A percentile compares a stretch with the other conserved stretches of the same genome.
phyloP scores from a whole-genome alignment of 495 filamentous ascomycete genomes.

The Podospora comata region DNA sequence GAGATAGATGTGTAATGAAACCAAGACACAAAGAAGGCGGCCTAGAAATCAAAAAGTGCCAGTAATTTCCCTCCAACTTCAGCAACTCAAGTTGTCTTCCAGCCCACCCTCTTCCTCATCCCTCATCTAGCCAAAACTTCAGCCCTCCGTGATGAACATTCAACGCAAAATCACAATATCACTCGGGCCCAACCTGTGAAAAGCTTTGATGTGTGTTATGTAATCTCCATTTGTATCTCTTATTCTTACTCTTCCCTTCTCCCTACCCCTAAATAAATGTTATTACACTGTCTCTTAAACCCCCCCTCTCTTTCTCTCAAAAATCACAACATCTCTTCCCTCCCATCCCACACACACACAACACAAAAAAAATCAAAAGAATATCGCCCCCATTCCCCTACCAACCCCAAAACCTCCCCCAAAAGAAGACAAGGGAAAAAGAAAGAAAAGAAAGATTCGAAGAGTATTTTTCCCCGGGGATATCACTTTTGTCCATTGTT shows the following conservation, averaged over 20 bases:
- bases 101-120: too few relatives aligned
- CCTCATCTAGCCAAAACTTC: too few relatives aligned
- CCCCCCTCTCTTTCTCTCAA: conserved; percentile 5
- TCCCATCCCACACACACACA: not conserved
- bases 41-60: too few relatives aligned
- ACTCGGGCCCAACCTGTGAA: too few relatives aligned
- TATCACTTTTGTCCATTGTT: not conserved
- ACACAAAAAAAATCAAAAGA: not conserved
- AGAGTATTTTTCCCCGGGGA: not conserved
- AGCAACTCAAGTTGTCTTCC: too few relatives aligned
- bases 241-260: not conserved
- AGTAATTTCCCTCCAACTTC: too few relatives aligned
- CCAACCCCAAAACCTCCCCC: not conserved
- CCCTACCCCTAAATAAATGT: not conserved
- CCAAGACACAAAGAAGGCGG: too few relatives aligned
- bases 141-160: too few relatives aligned
- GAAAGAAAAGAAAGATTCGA: not conserved
- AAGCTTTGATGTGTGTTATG: too few relatives aligned
- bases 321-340: not conserved
- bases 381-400: not conserved
- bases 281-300: not conserved
- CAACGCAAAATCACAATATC: too few relatives aligned
- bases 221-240: not conserved
- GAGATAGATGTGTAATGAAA: too few relatives aligned
- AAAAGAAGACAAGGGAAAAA: not conserved